Evolutionary conservation across 176 grass and related monocot genomes (phyloP).

Genomic region (Musa schizocarpa): DNA sequence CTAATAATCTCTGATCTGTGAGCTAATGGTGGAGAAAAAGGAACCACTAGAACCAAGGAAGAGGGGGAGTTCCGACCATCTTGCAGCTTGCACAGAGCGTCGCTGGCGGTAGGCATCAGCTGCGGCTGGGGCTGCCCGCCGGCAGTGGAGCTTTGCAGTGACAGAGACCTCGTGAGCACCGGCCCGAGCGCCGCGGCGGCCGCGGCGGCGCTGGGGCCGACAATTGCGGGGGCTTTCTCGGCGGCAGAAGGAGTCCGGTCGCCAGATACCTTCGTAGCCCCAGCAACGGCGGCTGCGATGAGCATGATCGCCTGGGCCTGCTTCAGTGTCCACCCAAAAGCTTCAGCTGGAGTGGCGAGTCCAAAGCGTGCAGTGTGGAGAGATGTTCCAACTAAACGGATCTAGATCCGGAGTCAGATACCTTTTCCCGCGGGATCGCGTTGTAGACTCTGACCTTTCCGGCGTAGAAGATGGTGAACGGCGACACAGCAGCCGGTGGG

Average conservation of each 20-base stretch:
- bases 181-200: slow-evolving; percentile 24
- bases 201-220: background rate
- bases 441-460: slow-evolving; percentile 85
- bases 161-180: slow-evolving; percentile 56
- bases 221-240: background rate
- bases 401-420: slow-evolving; percentile 8
- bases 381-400: background rate
- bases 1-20: background rate
- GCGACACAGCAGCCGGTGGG: slow-evolving; percentile 25
- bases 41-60: background rate
- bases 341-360: slow-evolving; percentile 7
- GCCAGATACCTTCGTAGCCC: slow-evolving; percentile 26
- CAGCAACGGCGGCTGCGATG: slow-evolving; percentile 53
- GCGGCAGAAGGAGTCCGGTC: slow-evolving; percentile 8
- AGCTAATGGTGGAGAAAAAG: background rate
- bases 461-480: slow-evolving; percentile 82
- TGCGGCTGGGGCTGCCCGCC: slow-evolving; percentile 29
- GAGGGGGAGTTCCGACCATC: slow-evolving; percentile 35
- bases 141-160: slow-evolving; percentile 61
- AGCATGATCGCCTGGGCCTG: slow-evolving; percentile 96
- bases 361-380: background rate
- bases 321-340: background rate
- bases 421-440: slow-evolving; percentile 68
- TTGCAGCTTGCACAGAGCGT: slow-evolving; percentile 68
- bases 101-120: slow-evolving; percentile 27